Conservation (phyloP, 2,329 filamentous ascomycete species). For the Cladophialophora yegresii region DNA sequence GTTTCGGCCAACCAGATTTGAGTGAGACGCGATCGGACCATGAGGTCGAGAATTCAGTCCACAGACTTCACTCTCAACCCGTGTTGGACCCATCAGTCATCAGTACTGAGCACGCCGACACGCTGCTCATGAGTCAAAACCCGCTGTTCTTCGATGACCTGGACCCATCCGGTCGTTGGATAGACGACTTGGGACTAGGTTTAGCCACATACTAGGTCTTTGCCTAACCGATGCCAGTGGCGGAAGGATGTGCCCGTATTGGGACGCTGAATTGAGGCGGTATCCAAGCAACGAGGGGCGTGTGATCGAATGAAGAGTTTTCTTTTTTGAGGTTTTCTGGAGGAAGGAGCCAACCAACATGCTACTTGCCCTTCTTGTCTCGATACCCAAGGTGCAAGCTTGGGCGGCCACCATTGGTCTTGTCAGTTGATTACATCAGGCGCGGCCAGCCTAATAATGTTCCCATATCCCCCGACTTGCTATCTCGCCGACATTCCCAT, state of each 20-base stretch:
- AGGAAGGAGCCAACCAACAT: too few species aligned
- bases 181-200: constrained; percentile 20
- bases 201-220: not conserved
- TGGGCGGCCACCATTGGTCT: not conserved
- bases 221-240: too few species aligned
- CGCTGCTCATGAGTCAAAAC: not conserved
- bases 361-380: too few species aligned
- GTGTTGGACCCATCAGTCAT: not conserved
- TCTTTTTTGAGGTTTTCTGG: too few species aligned
- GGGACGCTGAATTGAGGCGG: not conserved
- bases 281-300: too few species aligned
- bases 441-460: constrained; percentile 33
- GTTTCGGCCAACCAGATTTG: not conserved
- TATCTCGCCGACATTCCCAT: constrained; percentile 41
- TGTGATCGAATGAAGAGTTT: too few species aligned
- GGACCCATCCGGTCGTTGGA: constrained; percentile 16
- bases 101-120: not conserved
- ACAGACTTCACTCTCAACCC: not conserved
- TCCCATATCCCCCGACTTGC: constrained; percentile 40
- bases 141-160: constrained; percentile 12
- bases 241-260: too few species aligned
- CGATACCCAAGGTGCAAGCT: too few species aligned
- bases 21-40: not conserved
- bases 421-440: not conserved
- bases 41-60: not conserved